These are phyloP conservation scores for Paraphoma chrysanthemicola DNA, from an alignment of 2,329 filamentous ascomycete species.

Conservation along the genomic window DNA sequence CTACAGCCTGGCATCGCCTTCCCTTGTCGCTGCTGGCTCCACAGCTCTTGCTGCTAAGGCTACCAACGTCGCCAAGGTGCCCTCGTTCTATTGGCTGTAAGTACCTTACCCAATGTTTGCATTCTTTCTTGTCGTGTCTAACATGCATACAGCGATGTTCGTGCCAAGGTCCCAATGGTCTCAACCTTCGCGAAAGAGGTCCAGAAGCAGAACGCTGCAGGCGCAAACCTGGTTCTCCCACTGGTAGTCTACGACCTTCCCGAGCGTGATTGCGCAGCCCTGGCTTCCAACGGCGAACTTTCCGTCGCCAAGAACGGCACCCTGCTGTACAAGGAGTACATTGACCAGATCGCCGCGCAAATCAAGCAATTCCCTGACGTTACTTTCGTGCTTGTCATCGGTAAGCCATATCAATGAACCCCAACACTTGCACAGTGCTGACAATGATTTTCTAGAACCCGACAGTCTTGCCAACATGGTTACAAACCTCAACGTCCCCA, in stretches of 20 bases:
- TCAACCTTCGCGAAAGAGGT: conserved; percentile 50
- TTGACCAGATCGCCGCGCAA: conserved; percentile 59
- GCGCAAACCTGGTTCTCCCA: conserved; percentile 54
- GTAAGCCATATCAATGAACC: conserved; percentile 30
- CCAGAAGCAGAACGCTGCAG: conserved; percentile 52
- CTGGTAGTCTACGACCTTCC: conserved; percentile 69
- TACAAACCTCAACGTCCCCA: conserved; percentile 61
- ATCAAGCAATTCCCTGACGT: conserved; percentile 61
- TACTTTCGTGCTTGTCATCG: conserved; percentile 57
- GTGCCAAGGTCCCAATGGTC: conserved; percentile 56
- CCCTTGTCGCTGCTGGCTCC: conserved; percentile 51
- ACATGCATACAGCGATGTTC: conserved; percentile 46
- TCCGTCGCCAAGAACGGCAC: conserved; percentile 60
- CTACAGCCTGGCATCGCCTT: conserved; percentile 64
- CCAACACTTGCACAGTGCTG: too few relatives aligned
- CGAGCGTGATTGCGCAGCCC: conserved; percentile 68
- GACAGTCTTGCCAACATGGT: conserved; percentile 68
- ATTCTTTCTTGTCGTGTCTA: not conserved
- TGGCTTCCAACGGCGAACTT: conserved; percentile 69
- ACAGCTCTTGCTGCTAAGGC: conserved; percentile 58
- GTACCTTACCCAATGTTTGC: not conserved
- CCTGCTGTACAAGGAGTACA: conserved; percentile 58
- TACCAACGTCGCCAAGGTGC: conserved; percentile 54
- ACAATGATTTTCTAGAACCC: conserved; percentile 51
- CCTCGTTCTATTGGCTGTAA: conserved; percentile 58